phyloP scores from a whole-genome alignment of 1,139 yeast species.

The Lodderomyces oxycetoniae region DNA sequence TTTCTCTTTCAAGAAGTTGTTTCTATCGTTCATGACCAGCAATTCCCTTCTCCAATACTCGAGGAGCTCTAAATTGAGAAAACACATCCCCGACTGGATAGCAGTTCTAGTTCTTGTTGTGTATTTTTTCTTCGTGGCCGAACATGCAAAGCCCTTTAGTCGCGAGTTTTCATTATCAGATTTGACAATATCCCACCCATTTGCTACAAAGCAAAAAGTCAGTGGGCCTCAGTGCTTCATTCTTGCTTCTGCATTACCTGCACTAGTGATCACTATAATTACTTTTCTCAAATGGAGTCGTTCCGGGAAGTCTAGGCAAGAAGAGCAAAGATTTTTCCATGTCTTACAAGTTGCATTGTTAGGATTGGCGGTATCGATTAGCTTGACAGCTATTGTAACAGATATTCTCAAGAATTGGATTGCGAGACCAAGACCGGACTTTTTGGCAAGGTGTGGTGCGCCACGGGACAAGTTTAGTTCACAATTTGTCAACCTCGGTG shows the following conservation, averaged over 20 bases:
- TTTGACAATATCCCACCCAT: slow-evolving; percentile 40
- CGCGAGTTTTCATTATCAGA: slow-evolving; percentile 30
- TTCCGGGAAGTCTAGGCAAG: background rate
- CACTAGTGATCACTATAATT: slow-evolving; percentile 12
- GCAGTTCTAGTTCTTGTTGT: slow-evolving; percentile 20
- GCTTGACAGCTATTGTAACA: slow-evolving; percentile 41
- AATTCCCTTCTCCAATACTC: background rate
- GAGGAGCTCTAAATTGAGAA: slow-evolving; percentile 12
- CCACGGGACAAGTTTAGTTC: slow-evolving; percentile 27
- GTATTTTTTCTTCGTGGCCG: slow-evolving; percentile 32
- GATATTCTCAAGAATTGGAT: slow-evolving; percentile 69
- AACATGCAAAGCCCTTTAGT: slow-evolving; percentile 31
- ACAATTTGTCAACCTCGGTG: slow-evolving; percentile 33
- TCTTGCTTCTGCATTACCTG: slow-evolving; percentile 18
- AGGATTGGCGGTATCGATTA: slow-evolving; percentile 23
- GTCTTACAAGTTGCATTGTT: slow-evolving; percentile 22
- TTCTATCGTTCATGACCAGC: no score
- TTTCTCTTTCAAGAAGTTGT: no score
- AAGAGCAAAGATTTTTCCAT: slow-evolving; percentile 13
- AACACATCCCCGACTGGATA: slow-evolving; percentile 29
- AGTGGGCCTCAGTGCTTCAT: slow-evolving; percentile 19
- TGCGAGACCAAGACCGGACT: slow-evolving; percentile 81
- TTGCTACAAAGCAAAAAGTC: slow-evolving; percentile 36
- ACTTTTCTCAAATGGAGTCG: slow-evolving; percentile 8
- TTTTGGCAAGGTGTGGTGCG: slow-evolving; percentile 65